Conservation (phyloP, 75 land plant genomes). For the Sequoia sempervirens region DNA sequence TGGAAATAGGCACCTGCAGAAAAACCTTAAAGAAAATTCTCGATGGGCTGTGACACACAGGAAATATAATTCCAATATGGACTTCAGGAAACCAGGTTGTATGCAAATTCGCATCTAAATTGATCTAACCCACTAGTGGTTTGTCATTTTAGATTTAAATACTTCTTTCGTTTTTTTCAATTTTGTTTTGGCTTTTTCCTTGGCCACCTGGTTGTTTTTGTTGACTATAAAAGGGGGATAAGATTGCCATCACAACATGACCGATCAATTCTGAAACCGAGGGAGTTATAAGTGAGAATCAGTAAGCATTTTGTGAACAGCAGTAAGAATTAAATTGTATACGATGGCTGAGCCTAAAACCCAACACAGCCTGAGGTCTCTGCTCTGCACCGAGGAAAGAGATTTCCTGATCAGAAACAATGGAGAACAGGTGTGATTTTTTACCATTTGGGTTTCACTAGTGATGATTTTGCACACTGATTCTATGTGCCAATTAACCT, state of each 20-base stretch:
- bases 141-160: no score
- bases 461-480: neutral
- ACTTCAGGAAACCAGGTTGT: no score
- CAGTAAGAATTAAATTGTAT: neutral
- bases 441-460: neutral
- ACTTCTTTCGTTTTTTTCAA: no score
- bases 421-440: conserved; percentile 16
- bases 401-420: conserved; percentile 16
- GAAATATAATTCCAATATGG: no score
- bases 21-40: no score
- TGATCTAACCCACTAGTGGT: no score
- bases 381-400: conserved; percentile 8
- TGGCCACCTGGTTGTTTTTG: no score
- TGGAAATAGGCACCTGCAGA: no score
- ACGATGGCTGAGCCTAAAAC: neutral
- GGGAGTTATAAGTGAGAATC: neutral
- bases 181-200: no score
- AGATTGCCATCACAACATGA: neutral
- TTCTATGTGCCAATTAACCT: neutral
- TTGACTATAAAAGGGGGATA: neutral
- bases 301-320: no score
- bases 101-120: no score
- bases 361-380: neutral
- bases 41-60: no score
- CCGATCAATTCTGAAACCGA: neutral